Percentiles rank a stretch among this genome's conserved stretches.
Conservation (phyloP, 2,329 filamentous ascomycete species). For the Alternaria solani region DNA sequence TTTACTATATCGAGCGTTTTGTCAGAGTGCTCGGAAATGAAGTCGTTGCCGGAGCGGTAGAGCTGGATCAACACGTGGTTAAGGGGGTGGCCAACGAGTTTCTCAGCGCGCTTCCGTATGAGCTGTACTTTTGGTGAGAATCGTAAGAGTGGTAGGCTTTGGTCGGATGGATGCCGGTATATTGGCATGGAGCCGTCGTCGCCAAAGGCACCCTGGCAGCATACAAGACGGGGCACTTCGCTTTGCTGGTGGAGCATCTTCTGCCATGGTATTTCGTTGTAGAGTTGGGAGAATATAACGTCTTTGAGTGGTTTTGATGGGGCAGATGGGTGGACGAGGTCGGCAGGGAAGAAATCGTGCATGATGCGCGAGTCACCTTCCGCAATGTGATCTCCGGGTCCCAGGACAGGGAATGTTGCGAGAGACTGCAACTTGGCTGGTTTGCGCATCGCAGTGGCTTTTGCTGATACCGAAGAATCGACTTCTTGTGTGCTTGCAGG, state of each 20-base stretch:
- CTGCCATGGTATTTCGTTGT: slow-evolving; percentile 83
- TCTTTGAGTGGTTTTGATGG: slow-evolving; percentile 57
- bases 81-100: slow-evolving; percentile 76
- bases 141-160: slow-evolving; percentile 76
- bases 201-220: slow-evolving; percentile 79
- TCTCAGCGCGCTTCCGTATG: slow-evolving; percentile 74
- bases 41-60: slow-evolving; percentile 87
- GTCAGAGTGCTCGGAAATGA: slow-evolving; percentile 96
- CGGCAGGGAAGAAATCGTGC: slow-evolving; percentile 69
- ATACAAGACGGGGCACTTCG: slow-evolving; percentile 88
- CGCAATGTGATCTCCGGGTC: slow-evolving; percentile 68
- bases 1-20: slow-evolving; percentile 91
- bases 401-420: slow-evolving; percentile 50
- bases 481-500: background rate
- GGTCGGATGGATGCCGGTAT: slow-evolving; percentile 94
- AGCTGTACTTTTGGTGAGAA: slow-evolving; percentile 77
- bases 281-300: slow-evolving; percentile 73
- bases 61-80: slow-evolving; percentile 95
- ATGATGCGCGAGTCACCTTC: slow-evolving; percentile 83
- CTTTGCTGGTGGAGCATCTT: slow-evolving; percentile 92
- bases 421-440: slow-evolving; percentile 50
- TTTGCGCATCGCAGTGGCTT: slow-evolving; percentile 23
- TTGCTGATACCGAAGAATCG: background rate
- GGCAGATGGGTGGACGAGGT: slow-evolving; percentile 35
- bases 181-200: slow-evolving; percentile 79